Percentiles rank a stretch among this genome's conserved stretches.
phyloP scores from a whole-genome alignment of 179 eudicot genomes.

The Monotropa hypopitys region DNA sequence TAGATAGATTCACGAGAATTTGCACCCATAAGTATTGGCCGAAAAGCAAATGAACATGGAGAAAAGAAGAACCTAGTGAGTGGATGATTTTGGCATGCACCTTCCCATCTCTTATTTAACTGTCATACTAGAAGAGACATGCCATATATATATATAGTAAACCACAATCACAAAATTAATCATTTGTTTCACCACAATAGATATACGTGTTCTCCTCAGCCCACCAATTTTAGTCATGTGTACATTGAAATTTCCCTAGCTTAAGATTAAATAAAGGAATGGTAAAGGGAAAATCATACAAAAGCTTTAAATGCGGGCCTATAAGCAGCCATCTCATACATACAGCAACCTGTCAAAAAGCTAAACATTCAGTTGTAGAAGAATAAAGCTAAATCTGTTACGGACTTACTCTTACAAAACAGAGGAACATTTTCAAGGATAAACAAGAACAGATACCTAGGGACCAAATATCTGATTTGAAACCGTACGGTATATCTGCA shows the following conservation, averaged over 20 bases:
- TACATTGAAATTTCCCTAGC: neutral
- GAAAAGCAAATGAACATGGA: neutral
- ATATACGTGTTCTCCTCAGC: neutral
- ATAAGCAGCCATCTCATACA: constrained; percentile 98
- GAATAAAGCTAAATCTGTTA: neutral
- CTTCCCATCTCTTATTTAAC: neutral
- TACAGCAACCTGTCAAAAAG: constrained; percentile 69
- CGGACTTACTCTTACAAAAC: neutral
- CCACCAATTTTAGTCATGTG: neutral
- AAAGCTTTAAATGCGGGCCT: constrained; percentile 97
- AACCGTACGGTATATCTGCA: constrained; percentile 97
- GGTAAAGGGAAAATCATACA: constrained; percentile 33
- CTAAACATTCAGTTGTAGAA: neutral
- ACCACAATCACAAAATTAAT: neutral
- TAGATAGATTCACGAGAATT: neutral
- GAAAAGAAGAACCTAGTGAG: neutral
- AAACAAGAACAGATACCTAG: constrained; percentile 39
- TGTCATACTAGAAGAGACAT: neutral
- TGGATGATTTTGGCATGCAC: neutral
- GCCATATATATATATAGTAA: neutral
- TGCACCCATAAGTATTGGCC: neutral
- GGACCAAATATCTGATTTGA: constrained; percentile 98
- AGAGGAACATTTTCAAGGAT: neutral
- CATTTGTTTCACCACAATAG: neutral
- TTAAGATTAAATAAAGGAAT: neutral